Base-by-base conservation (phyloP, 2,329 filamentous ascomycete genomes). In the Parascedosporium putredinis region DNA sequence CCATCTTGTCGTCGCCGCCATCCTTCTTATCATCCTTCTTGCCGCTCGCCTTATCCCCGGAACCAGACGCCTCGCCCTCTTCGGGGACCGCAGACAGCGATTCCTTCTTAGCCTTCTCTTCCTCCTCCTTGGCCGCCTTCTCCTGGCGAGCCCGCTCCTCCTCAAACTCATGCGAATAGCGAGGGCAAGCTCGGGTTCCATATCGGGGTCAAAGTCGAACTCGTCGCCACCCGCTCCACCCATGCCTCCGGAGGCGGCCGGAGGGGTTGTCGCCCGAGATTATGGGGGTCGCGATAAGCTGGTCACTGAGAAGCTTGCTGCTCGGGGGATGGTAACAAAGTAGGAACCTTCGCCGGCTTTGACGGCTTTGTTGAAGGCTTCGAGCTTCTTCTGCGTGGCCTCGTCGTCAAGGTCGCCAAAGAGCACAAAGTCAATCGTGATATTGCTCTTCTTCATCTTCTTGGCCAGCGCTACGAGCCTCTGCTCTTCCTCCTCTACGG, bases 401-500 rank as follows among this genome's bases (percentile, higher is more conserved):
- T 95, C 88, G 58, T 90, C 87, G 57, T 93, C 88, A 49, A 95
- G 78, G 60, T 98, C 91, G 57, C 93, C 93, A 60, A 98, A 98
- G 44, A 91, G 81, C 54, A 98, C 79, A 62, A 98, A 91, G 67
- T 98, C 93, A 62, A 98, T 87, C 54, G 84, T 87, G 53, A 95
- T 87, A 62, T 87, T 91, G 67, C 84, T 86, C 78, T 98, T 98
- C 81, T 97, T 97, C 89, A 97, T 94, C 73, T 93, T 94, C 74
- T 93, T 95, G 42, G 93, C 90, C 25, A 98, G 78, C 63, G 88
- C 87, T 54, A 90, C 79, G 47, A 98, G 80, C 49, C 85, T 81
- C 71, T 93, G 93, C 67, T 96, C 86, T 55, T 88, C 84, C 63
- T 98, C 93, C 54, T 83, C 78, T 62, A 97, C 84, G 24, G 90